Conservation (phyloP, 805 yeast species). For the Yamadazyma insecticola region DNA sequence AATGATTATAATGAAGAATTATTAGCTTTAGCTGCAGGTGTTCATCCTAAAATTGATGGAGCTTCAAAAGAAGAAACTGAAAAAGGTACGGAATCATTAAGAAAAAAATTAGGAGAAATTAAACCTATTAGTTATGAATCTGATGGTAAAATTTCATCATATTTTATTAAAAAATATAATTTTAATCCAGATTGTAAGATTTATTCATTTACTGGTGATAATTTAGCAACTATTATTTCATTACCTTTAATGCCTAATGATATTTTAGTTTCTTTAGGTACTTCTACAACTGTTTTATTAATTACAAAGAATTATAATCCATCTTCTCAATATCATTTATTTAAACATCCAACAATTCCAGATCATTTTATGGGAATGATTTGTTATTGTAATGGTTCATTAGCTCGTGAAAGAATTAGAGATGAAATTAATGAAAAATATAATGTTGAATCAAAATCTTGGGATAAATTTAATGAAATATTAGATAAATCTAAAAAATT, state of each 20-base stretch:
- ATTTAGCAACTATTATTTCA: constrained; percentile 81
- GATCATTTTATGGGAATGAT: constrained; percentile 89
- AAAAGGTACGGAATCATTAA: constrained; percentile 37
- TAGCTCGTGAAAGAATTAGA: constrained; percentile 76
- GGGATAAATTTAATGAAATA: constrained; percentile 60
- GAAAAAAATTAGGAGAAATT: constrained; percentile 49
- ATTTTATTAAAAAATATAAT: constrained; percentile 63
- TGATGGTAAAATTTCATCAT: constrained; percentile 51
- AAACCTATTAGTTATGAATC: constrained; percentile 47
- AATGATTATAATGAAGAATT: constrained; percentile 54
- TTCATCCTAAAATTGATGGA: constrained; percentile 39
- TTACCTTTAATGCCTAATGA: constrained; percentile 75
- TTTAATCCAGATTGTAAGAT: constrained; percentile 54
- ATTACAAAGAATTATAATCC: constrained; percentile 77
- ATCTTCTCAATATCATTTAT: constrained; percentile 77
- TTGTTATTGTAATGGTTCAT: constrained; percentile 86
- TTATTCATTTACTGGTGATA: constrained; percentile 85
- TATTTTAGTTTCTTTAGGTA: constrained; percentile 77
- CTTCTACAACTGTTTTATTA: constrained; percentile 83
- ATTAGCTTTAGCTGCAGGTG: constrained; percentile 51
- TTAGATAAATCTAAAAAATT: constrained; percentile 35
- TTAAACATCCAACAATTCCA: constrained; percentile 78
- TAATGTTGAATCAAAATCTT: constrained; percentile 30
- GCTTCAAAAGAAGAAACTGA: constrained; percentile 15
- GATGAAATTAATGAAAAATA: constrained; percentile 53